A percentile compares a stretch with the other conserved stretches of the same genome.
Evolutionary conservation across 805 yeast species (phyloP).

Genomic region (Debaryomyces prosopidis): DNA sequence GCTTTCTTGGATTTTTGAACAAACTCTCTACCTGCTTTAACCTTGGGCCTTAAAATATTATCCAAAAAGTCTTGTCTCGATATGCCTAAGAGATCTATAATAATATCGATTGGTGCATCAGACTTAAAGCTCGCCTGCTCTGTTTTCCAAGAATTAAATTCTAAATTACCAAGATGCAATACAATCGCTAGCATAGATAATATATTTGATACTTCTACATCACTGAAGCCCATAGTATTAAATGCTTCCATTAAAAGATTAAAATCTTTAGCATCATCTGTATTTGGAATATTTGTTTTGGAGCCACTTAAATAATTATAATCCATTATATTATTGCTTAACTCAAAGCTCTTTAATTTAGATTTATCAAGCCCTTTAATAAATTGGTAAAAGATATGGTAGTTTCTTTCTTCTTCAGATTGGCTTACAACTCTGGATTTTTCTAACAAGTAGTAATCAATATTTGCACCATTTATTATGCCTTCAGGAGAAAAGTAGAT

Average conservation of each 20-base stretch:
- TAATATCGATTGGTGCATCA: constrained; percentile 46
- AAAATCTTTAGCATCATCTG: constrained; percentile 76
- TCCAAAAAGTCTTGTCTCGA: constrained; percentile 49
- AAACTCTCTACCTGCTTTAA: constrained; percentile 87
- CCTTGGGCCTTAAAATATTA: constrained; percentile 73
- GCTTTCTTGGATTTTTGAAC: constrained; percentile 80
- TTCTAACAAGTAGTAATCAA: constrained; percentile 92
- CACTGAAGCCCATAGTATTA: constrained; percentile 67
- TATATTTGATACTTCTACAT: constrained; percentile 54
- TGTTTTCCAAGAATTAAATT: constrained; percentile 61
- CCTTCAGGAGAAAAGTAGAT: constrained; percentile 70
- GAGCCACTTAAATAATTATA: constrained; percentile 63
- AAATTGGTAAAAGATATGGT: constrained; percentile 90
- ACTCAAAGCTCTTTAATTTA: constrained; percentile 45
- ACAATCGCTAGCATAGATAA: constrained; percentile 72
- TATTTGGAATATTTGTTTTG: constrained; percentile 60
- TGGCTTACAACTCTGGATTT: constrained; percentile 89
- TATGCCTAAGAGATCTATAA: constrained; percentile 69
- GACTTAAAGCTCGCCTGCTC: constrained; percentile 75
- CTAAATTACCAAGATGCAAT: constrained; percentile 83
- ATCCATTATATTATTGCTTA: constrained; percentile 35
- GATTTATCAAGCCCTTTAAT: constrained; percentile 61
- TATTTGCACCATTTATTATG: constrained; percentile 80
- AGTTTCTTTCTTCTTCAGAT: constrained; percentile 77
- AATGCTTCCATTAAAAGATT: constrained; percentile 64